Conservation (phyloP, 108 stramenopile genomes). For the Heterococcus sp. region DNA sequence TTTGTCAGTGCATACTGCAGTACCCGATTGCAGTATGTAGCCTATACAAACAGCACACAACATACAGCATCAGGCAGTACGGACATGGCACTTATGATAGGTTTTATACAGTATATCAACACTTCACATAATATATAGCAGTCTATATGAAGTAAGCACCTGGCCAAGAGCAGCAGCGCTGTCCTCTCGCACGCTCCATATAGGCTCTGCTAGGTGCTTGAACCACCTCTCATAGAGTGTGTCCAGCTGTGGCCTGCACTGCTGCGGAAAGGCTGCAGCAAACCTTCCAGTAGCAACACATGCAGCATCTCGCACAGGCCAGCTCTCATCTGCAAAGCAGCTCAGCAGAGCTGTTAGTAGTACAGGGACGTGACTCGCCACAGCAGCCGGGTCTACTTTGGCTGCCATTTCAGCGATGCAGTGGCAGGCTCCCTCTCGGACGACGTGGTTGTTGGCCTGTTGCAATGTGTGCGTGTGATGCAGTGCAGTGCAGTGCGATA, state of each 20-base stretch:
- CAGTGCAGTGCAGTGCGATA: not conserved
- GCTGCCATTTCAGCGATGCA: slow-evolving; percentile 88
- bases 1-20: no score
- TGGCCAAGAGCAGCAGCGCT: slow-evolving; percentile 88
- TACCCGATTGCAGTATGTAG: no score
- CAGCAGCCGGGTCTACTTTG: slow-evolving; percentile 54
- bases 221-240: slow-evolving; percentile 83
- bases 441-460: slow-evolving; percentile 83
- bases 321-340: slow-evolving; percentile 94
- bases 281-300: slow-evolving; percentile 88
- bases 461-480: not conserved
- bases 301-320: slow-evolving; percentile 96
- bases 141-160: no score
- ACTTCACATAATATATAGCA: slow-evolving; percentile 69
- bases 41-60: no score
- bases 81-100: no score
- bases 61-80: no score
- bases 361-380: slow-evolving; percentile 39
- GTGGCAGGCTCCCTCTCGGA: slow-evolving; percentile 92
- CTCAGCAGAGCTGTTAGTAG: slow-evolving; percentile 77
- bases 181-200: slow-evolving; percentile 91
- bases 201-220: slow-evolving; percentile 89
- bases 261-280: slow-evolving; percentile 57
- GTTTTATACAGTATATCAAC: slow-evolving; percentile 64
- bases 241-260: slow-evolving; percentile 72